Conservation (phyloP, 208 protist species). For the Trypanosoma lewisi region DNA sequence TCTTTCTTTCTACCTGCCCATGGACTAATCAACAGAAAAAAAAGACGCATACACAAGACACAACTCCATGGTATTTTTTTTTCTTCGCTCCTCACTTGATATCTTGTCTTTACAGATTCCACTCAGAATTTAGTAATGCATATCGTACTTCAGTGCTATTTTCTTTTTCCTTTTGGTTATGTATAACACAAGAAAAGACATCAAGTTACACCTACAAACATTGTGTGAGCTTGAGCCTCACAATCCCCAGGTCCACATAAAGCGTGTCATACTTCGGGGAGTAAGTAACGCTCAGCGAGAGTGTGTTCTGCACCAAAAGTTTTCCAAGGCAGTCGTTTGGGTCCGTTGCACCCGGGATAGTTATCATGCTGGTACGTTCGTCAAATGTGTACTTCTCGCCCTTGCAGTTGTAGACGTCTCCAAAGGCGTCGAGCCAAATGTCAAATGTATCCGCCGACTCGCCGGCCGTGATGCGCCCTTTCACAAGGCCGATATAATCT, state of each 20-base stretch:
- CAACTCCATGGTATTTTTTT: no score
- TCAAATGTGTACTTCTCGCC: slow-evolving; percentile 72
- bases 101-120: no score
- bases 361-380: slow-evolving; percentile 31
- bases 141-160: not conserved
- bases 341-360: slow-evolving; percentile 36
- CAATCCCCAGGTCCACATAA: slow-evolving; percentile 52
- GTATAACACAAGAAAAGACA: no score
- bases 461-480: slow-evolving; percentile 38
- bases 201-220: slow-evolving; percentile 17
- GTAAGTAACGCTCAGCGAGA: slow-evolving; percentile 47
- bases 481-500: slow-evolving; percentile 45
- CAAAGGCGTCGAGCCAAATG: slow-evolving; percentile 48
- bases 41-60: no score
- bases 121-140: no score
- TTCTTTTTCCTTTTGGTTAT: not conserved
- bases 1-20: no score
- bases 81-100: no score
- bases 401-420: slow-evolving; percentile 39
- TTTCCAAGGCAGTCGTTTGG: slow-evolving; percentile 67
- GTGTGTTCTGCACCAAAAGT: slow-evolving; percentile 34
- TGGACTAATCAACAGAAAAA: no score
- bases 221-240: slow-evolving; percentile 42
- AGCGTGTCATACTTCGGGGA: slow-evolving; percentile 41
- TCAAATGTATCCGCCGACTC: slow-evolving; percentile 30